A percentile compares a stretch with the other conserved stretches of the same genome.
phyloP scores from a whole-genome alignment of 768 basidiomycete genomes.

The Suillus placidus region DNA sequence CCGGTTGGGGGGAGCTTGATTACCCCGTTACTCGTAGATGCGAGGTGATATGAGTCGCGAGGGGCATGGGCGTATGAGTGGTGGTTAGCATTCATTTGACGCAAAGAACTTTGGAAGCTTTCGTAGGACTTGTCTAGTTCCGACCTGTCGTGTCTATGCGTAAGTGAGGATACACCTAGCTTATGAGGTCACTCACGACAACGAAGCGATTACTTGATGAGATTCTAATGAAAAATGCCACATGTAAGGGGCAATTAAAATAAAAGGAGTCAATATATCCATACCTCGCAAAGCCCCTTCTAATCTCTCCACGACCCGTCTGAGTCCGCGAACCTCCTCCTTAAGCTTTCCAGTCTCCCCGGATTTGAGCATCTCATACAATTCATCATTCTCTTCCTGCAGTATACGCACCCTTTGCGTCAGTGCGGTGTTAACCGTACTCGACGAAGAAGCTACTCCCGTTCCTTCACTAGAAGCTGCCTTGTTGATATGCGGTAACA shows the following conservation, averaged over 20 bases:
- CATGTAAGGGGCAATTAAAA: conserved; percentile 13
- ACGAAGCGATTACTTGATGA: conserved; percentile 65
- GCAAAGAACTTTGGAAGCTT: conserved; percentile 49
- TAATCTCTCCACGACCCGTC: conserved; percentile 66
- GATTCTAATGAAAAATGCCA: conserved; percentile 56
- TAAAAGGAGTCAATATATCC: conserved; percentile 8
- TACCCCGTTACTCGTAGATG: conserved; percentile 35
- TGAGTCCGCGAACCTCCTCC: conserved; percentile 75
- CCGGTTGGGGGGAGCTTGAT: conserved; percentile 71
- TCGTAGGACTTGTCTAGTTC: conserved; percentile 81
- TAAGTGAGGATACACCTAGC: conserved; percentile 15
- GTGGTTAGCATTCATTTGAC: conserved; percentile 42
- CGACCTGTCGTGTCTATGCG: conserved; percentile 44
- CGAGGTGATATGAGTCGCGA: conserved; percentile 46
- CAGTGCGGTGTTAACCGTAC: conserved; percentile 71
- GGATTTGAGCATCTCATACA: conserved; percentile 73
- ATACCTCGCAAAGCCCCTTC: conserved; percentile 79
- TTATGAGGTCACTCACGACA: conserved; percentile 58
- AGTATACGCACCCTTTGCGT: conserved; percentile 71
- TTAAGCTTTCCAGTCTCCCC: conserved; percentile 81
- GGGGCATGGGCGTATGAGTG: conserved; percentile 48
- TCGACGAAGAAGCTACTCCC: conserved; percentile 41
- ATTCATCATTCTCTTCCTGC: conserved; percentile 87
- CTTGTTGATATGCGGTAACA: conserved; percentile 66
- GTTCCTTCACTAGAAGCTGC: conserved; percentile 34